These are phyloP conservation scores for Drechslerella coelobrocha DNA, from an alignment of 2,329 filamentous ascomycete genomes.

Conservation along the genomic window DNA sequence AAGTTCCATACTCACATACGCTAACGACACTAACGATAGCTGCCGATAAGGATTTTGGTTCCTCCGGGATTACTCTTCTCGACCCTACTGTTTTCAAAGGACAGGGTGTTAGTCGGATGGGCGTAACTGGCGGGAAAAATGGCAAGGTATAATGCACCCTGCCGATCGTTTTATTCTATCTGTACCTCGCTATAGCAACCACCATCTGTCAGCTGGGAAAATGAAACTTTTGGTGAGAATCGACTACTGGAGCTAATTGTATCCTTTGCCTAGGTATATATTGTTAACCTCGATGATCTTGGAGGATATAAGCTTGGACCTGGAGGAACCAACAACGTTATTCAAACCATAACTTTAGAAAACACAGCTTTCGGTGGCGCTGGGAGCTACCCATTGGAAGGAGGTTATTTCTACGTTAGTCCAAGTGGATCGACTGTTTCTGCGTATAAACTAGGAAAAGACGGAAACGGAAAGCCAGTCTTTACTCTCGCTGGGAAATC, in stretches of 20 bases:
- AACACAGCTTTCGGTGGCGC: constrained; percentile 38
- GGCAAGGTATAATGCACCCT: no score
- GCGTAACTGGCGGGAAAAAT: constrained; percentile 64
- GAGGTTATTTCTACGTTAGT: constrained; percentile 60
- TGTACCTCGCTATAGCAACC: no score
- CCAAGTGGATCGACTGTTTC: constrained; percentile 55
- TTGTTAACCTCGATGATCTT: constrained; percentile 59
- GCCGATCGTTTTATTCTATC: no score
- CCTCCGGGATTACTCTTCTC: constrained; percentile 59
- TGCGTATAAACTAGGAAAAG: constrained; percentile 57
- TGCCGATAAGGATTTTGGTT: constrained; percentile 63
- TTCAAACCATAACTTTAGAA: constrained; percentile 56
- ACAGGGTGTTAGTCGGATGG: constrained; percentile 61
- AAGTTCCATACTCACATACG: no score
- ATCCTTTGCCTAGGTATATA: constrained; percentile 56
- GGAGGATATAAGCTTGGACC: constrained; percentile 59
- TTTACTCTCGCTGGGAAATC: constrained; percentile 54
- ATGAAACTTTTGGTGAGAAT: no score
- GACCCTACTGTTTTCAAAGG: constrained; percentile 61
- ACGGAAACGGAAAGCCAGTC: constrained; percentile 55
- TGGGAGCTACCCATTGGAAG: constrained; percentile 60
- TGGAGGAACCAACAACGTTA: constrained; percentile 57
- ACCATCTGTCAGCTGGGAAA: no score
- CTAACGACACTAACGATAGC: constrained; percentile 56
- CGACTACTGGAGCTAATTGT: background rate